Base-by-base conservation (phyloP, 2,329 filamentous ascomycete genomes). In the Pseudogymnoascus sp. region DNA sequence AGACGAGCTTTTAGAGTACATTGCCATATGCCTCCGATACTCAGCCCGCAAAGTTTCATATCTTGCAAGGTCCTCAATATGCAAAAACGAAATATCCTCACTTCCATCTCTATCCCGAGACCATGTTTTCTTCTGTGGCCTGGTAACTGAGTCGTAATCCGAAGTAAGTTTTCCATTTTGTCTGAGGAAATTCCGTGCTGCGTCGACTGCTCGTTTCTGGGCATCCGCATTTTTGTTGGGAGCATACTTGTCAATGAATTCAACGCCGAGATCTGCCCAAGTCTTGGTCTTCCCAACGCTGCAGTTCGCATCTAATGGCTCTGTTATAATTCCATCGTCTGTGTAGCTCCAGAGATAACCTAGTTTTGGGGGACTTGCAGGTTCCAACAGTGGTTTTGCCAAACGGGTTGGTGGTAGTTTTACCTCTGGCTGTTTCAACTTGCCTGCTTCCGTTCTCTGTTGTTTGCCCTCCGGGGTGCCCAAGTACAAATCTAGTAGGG, bases 121-220 rank as follows among this genome's bases (percentile, higher is more conserved):
- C 51, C 51, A 57, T 12, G 29, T 36, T 57, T 57, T 36, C 4
- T n/a, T 57, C 16, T 57, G 51, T 57, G 51, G 51, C 16, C 5
- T 57, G 6, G 10, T 34, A 11, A 8, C n/a, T 57, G 29, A n/a
- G 29, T 57, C 51, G 29, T 36, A 57, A 34, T 57, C 29, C 10
- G 51, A 34, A 21, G 11, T 57, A 34, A 57, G 5, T 21, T 57
- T 57, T 73, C 26, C 66, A 65, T 59, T 62, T 68, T 11, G 7
- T 7, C 4, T 62, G 36, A 51, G 61, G 60, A 39, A 57, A 63
- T 42, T 63, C 57, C 59, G 39, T 64, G 60, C 60, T 62, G 21
- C 63, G n/a, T 57, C 51, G 5, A 36, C 51, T 21, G 51, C 51
- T 36, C 51, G 51, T 57, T 57, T 57, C 16, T 57, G 29, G 3